A percentile compares a stretch with the other conserved stretches of the same genome.
These are phyloP conservation scores for Petunia hybrid DNA, from an alignment of 305 asterid species.

Conservation along the genomic window DNA sequence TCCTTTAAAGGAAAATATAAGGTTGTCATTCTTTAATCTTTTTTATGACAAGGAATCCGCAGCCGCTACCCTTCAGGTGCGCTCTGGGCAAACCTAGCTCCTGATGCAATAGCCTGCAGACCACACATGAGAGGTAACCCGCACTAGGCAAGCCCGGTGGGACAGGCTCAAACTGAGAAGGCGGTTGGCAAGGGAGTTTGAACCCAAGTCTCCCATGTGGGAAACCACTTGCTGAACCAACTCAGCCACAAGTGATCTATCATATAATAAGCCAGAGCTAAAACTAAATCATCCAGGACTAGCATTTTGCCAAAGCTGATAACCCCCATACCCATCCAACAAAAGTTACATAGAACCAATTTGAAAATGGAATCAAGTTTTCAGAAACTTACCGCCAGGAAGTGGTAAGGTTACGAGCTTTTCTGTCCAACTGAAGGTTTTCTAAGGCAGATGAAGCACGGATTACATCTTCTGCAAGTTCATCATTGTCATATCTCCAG, in stretches of 20 bases:
- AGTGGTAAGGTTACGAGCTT: slow-evolving; percentile 83
- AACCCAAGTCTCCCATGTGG: too few relatives aligned
- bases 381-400: slow-evolving; percentile 82
- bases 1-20: not conserved
- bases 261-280: slow-evolving; percentile 4
- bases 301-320: not conserved
- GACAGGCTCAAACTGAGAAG: too few relatives aligned
- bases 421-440: slow-evolving; percentile 93
- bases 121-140: too few relatives aligned
- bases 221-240: too few relatives aligned
- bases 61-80: too few relatives aligned
- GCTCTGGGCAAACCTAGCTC: too few relatives aligned
- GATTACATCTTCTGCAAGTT: slow-evolving; percentile 76
- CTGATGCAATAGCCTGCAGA: too few relatives aligned
- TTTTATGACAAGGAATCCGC: too few relatives aligned
- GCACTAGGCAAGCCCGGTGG: too few relatives aligned
- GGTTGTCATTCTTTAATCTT: slow-evolving; percentile 16
- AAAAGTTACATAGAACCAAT: slow-evolving; percentile 26
- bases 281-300: not conserved
- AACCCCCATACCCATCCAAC: slow-evolving; percentile 19
- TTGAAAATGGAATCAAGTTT: slow-evolving; percentile 7
- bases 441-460: slow-evolving; percentile 91
- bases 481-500: slow-evolving; percentile 85
- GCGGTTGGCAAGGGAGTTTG: too few relatives aligned
- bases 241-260: slow-evolving; percentile 9